A percentile compares a stretch with the other conserved stretches of the same genome.
Evolutionary conservation across 2,329 filamentous ascomycete genomes (phyloP).

Genomic region (Phialophora tarda): DNA sequence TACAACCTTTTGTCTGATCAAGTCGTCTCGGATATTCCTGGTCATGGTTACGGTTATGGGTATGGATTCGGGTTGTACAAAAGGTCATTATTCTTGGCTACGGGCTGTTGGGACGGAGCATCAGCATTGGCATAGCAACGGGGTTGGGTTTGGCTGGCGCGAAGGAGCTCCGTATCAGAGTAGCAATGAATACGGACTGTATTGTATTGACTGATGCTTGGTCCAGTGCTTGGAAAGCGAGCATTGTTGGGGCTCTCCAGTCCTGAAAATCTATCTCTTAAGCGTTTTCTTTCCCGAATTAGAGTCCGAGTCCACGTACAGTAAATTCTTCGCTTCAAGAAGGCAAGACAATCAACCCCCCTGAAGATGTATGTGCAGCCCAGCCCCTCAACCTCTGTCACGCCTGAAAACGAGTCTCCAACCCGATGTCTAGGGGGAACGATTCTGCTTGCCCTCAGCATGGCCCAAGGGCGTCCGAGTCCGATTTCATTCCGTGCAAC

Average conservation of each 20-base stretch:
- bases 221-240: background rate
- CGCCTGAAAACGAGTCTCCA: background rate
- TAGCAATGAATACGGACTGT: background rate
- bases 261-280: conserved; percentile 3
- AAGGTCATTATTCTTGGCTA: background rate
- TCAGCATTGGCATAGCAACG: background rate
- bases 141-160: background rate
- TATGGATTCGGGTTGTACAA: background rate
- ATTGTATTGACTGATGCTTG: background rate
- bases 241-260: background rate
- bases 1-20: background rate
- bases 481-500: background rate
- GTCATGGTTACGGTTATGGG: background rate
- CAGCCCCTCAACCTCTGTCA: background rate
- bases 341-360: background rate
- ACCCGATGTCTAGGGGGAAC: background rate
- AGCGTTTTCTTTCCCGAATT: background rate
- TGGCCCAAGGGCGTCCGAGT: background rate
- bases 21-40: background rate
- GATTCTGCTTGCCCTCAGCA: background rate
- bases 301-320: background rate
- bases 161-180: background rate
- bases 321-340: background rate
- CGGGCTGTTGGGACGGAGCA: background rate
- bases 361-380: background rate